phyloP scores from a whole-genome alignment of 805 yeast species.

The Huiozyma naganishii region DNA sequence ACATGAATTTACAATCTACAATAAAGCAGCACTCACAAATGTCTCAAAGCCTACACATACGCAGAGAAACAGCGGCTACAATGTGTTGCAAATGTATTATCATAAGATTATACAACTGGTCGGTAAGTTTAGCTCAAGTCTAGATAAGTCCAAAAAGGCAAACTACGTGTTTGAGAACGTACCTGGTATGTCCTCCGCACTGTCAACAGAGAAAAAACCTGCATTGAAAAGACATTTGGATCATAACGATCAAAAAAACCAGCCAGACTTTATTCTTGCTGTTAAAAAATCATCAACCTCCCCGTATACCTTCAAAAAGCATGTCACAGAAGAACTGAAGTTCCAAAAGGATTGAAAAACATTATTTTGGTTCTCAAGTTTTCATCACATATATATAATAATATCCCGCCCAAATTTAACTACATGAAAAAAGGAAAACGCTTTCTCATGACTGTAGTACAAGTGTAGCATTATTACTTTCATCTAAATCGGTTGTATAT shows the following conservation, averaged over 20 bases:
- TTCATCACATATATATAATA: too few relatives aligned
- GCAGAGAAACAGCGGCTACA: slow-evolving; percentile 25
- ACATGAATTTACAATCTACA: slow-evolving; percentile 8
- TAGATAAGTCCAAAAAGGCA: slow-evolving; percentile 18
- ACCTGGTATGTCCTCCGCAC: neutral
- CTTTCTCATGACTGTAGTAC: too few relatives aligned
- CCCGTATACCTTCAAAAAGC: neutral
- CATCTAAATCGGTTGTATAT: too few relatives aligned
- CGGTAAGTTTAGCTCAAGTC: slow-evolving; percentile 29
- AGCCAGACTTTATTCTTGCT: neutral
- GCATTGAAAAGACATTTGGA: neutral
- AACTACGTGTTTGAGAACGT: slow-evolving; percentile 11
- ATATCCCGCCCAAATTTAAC: too few relatives aligned
- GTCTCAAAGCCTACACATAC: slow-evolving; percentile 3
- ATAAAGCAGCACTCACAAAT: neutral
- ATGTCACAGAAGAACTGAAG: neutral
- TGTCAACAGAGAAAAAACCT: neutral
- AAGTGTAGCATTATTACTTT: too few relatives aligned
- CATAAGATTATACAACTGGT: slow-evolving; percentile 39
- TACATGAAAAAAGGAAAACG: too few relatives aligned
- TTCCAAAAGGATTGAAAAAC: neutral
- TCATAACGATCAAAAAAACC: neutral
- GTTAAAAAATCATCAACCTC: neutral
- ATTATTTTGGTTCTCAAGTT: too few relatives aligned
- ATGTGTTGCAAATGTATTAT: slow-evolving; percentile 39